Evolutionary conservation across 169 alveolate genomes (phyloP).

Genomic region (Ichthyophthirius multifiliis): DNA sequence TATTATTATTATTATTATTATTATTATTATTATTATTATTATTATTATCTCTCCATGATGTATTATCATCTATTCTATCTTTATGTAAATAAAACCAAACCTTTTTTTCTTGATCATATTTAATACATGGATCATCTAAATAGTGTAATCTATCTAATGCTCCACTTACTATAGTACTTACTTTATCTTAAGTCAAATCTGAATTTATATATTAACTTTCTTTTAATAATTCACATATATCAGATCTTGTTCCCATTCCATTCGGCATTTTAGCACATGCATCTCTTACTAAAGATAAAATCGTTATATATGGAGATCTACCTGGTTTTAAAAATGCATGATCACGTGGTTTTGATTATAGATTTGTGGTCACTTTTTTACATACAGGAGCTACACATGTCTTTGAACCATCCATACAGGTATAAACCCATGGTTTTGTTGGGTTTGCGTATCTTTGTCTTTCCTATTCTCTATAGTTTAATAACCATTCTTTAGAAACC

Average conservation of each 20-base stretch:
- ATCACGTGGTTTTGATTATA: constrained; percentile 72
- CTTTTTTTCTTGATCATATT: constrained; percentile 76
- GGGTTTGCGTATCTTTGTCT: constrained; percentile 74
- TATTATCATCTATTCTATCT: constrained; percentile 64
- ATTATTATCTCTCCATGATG: no score
- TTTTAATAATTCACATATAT: constrained; percentile 70
- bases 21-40: no score
- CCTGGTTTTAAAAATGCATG: constrained; percentile 66
- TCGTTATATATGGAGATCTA: constrained; percentile 78
- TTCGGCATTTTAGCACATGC: constrained; percentile 71
- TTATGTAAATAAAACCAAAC: constrained; percentile 84
- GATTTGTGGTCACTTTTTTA: constrained; percentile 29
- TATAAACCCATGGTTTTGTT: constrained; percentile 71
- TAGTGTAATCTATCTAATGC: constrained; percentile 86
- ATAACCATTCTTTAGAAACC: constrained; percentile 49
- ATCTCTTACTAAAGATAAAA: constrained; percentile 79
- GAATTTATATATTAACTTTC: constrained; percentile 71
- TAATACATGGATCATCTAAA: constrained; percentile 81
- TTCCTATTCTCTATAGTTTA: constrained; percentile 67
- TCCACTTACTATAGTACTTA: constrained; percentile 75
- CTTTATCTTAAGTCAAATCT: constrained; percentile 53
- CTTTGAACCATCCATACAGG: constrained; percentile 64
- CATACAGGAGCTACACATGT: constrained; percentile 80
- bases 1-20: no score
- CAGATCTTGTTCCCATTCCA: constrained; percentile 86